Evolutionary conservation across 768 basidiomycete species (phyloP).

Genomic region (Naganishia friedmannii): DNA sequence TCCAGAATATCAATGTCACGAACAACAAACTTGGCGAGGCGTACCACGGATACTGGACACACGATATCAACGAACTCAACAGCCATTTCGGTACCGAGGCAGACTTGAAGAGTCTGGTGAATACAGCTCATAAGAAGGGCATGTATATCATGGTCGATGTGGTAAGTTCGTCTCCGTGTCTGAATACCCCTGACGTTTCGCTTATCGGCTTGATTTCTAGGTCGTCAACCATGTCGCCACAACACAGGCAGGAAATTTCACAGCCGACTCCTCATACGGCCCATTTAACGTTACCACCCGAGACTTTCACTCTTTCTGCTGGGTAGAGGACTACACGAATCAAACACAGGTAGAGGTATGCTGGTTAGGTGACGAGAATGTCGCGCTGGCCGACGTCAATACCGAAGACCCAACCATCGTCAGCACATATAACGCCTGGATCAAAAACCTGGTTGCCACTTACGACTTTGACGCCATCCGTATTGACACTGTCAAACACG

Average conservation of each 20-base stretch:
- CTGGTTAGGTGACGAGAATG: conserved; percentile 75
- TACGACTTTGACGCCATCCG: conserved; percentile 81
- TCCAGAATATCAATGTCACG: conserved; percentile 42
- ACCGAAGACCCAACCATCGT: conserved; percentile 67
- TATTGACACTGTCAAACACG: conserved; percentile 59
- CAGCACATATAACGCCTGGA: conserved; percentile 66
- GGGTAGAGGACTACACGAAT: conserved; percentile 65
- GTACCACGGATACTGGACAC: conserved; percentile 44
- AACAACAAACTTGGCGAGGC: conserved; percentile 45
- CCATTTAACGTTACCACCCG: conserved; percentile 56
- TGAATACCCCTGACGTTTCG: neutral
- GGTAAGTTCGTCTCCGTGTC: conserved; percentile 23
- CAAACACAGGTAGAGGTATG: conserved; percentile 69
- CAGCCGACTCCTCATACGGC: conserved; percentile 50
- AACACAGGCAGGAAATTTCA: conserved; percentile 61
- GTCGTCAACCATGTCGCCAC: conserved; percentile 83
- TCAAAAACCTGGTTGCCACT: conserved; percentile 64
- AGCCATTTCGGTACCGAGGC: conserved; percentile 45
- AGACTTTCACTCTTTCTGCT: conserved; percentile 72
- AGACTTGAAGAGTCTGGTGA: conserved; percentile 49
- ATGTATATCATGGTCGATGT: conserved; percentile 53
- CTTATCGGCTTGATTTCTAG: neutral
- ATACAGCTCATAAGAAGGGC: conserved; percentile 43
- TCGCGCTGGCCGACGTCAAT: conserved; percentile 75
- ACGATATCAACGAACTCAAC: conserved; percentile 47